Evolutionary conservation across 495 filamentous ascomycete species (phyloP), one percentile per base, ranked within the genome.

Genomic region (Aspergillus mulundensis): DNA sequence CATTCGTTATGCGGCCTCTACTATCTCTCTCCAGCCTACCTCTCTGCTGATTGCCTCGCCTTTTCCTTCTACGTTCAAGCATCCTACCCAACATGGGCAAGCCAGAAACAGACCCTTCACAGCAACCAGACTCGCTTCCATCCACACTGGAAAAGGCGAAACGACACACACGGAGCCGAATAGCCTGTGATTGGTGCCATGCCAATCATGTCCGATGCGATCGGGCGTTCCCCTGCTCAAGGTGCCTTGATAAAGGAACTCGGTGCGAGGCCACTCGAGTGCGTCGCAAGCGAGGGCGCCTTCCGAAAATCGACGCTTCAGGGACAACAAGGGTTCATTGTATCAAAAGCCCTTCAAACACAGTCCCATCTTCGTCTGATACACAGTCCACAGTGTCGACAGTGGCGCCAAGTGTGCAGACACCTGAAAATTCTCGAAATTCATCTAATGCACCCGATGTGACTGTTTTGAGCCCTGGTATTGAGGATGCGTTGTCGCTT

Each of bases 171-270:
- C 71, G 74, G 8, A 77, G 74, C 52, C 69, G 67, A 36, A 67
- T 77, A 6, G 74, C 74, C 21, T 77, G 74, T 55, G 72, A 77
- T 56, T 68, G 70, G 7, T 77, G 74, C 53, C 74, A 77, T 36
- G 58, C 66, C 7, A 72, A 73, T 8, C 72, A 73, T 11, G 74
- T 74, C 15, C 65, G 71, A 54, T 77, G 74, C 63, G 74, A 77
- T 57, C 71, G 69, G n/a, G 72, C 69, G 1, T 76, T 77, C 47
- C 74, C 74, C 12, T 77, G 74, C 53, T 74, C 72, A 14, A 65
- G 74, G 48, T 77, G 74, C 30, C 61, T 73, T 12, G 66, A 70
- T 36, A 71, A 71, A 53, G 68, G 72, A 8, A 72, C 63, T 23
- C 68, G 56, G n/a, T 77, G 74, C 47, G 68, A 74, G 55, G 73